phyloP scores from a whole-genome alignment of 1,284 basidiomycete species.

The Somion occarium region DNA sequence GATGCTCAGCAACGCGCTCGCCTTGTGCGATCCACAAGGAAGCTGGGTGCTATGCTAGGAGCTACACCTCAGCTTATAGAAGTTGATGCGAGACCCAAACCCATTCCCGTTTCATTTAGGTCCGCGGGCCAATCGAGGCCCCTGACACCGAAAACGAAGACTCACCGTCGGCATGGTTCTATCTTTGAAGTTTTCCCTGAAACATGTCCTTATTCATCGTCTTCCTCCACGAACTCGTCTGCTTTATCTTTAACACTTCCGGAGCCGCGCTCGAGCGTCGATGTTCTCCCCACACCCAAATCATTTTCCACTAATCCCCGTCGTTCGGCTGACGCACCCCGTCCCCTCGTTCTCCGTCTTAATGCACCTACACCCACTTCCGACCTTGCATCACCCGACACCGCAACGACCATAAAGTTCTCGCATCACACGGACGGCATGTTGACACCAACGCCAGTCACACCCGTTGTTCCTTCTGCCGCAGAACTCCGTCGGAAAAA shows the following conservation, averaged over 20 bases:
- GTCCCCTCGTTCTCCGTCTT: slow-evolving; percentile 19
- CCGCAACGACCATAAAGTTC: neutral
- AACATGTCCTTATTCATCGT: neutral
- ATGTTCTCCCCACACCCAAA: slow-evolving; percentile 19
- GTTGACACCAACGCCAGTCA: slow-evolving; percentile 1
- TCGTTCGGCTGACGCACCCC: slow-evolving; percentile 11
- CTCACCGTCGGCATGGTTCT: neutral
- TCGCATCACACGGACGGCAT: neutral
- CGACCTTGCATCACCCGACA: neutral
- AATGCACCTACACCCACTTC: slow-evolving; percentile 13
- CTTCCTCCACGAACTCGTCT: slow-evolving; percentile 24
- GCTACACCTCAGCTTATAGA: slow-evolving; percentile 50
- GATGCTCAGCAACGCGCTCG: slow-evolving; percentile 44
- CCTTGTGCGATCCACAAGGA: slow-evolving; percentile 54
- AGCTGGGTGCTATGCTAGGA: slow-evolving; percentile 53
- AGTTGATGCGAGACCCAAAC: slow-evolving; percentile 13
- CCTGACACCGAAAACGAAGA: neutral
- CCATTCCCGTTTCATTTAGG: slow-evolving; percentile 18
- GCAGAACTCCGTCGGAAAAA: slow-evolving; percentile 23
- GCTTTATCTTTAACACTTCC: slow-evolving; percentile 19
- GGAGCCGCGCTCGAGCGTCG: slow-evolving; percentile 16
- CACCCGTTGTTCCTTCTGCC: slow-evolving; percentile 1
- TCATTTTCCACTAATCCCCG: slow-evolving; percentile 11
- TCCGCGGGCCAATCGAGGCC: slow-evolving; percentile 16
- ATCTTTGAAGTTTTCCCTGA: neutral